Conservation (phyloP, 129 eudicot species). For the Pulicaria dysenterica region DNA sequence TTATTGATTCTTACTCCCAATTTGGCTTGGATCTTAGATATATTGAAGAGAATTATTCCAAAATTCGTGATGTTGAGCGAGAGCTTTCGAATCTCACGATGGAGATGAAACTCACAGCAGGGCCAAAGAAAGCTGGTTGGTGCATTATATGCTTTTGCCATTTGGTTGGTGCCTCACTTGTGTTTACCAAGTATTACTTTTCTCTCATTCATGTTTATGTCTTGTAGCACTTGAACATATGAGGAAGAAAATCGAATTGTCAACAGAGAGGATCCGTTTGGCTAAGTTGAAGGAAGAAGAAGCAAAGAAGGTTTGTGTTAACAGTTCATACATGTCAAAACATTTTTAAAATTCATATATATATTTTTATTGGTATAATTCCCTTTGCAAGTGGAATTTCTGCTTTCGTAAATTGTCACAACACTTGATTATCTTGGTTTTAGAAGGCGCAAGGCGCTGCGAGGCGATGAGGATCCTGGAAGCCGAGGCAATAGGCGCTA, state of each 20-base stretch:
- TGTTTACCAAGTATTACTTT: slow-evolving; percentile 17
- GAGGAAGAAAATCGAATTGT: slow-evolving; percentile 93
- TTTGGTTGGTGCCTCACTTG: not conserved
- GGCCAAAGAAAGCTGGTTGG: slow-evolving; percentile 96
- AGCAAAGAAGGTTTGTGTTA: slow-evolving; percentile 60
- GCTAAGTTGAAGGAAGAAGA: slow-evolving; percentile 90
- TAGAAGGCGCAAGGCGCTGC: too few relatives aligned
- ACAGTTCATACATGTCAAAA: too few relatives aligned
- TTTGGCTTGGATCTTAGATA: slow-evolving; percentile 53
- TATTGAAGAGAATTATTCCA: slow-evolving; percentile 87
- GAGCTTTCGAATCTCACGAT: slow-evolving; percentile 75
- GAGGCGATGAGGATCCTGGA: too few relatives aligned
- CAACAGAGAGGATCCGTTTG: slow-evolving; percentile 80
- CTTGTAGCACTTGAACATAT: slow-evolving; percentile 87
- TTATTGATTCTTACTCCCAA: slow-evolving; percentile 2
- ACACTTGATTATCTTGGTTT: too few relatives aligned
- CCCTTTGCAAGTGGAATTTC: too few relatives aligned
- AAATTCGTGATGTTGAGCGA: slow-evolving; percentile 96
- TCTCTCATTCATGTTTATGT: slow-evolving; percentile 21
- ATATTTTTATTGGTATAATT: not conserved
- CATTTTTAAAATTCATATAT: not conserved
- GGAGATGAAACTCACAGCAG: slow-evolving; percentile 98
- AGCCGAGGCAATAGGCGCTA: too few relatives aligned
- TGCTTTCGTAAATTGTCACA: too few relatives aligned
- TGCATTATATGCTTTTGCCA: slow-evolving; percentile 16